Percentiles rank a stretch among this genome's conserved stretches.
Evolutionary conservation across 345 rosid genomes (phyloP).

Genomic region (Rhodamnia argentea): DNA sequence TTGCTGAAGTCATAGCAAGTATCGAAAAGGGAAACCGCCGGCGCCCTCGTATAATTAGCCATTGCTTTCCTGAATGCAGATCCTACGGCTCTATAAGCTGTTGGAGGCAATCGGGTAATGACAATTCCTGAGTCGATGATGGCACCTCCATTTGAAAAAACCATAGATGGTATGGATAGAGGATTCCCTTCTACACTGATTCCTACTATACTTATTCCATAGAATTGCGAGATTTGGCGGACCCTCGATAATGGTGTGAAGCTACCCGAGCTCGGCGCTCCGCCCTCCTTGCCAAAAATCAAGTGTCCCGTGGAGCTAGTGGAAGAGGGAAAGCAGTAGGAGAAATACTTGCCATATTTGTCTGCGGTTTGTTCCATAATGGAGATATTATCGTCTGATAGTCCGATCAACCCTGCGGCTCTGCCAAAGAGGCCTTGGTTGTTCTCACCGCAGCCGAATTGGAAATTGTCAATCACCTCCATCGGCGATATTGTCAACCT

Average conservation of each 20-base stretch:
- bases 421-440: background rate
- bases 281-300: background rate
- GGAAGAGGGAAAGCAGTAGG: conserved; percentile 2
- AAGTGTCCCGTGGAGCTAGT: conserved; percentile 11
- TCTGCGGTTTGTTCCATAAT: conserved; percentile 6
- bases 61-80: conserved; percentile 1
- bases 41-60: conserved; percentile 5
- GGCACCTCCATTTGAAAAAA: background rate
- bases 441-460: conserved; percentile 19
- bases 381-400: background rate
- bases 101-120: conserved; percentile 17
- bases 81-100: conserved; percentile 5
- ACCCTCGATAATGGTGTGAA: conserved; percentile 12
- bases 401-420: conserved; percentile 5
- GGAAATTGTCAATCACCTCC: background rate
- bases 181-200: background rate
- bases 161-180: background rate
- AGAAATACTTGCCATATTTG: background rate
- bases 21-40: conserved; percentile 1
- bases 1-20: conserved; percentile 19
- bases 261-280: background rate
- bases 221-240: background rate
- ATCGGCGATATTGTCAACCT: background rate
- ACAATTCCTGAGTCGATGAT: conserved; percentile 23
- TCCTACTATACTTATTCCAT: conserved; percentile 7